Evolutionary conservation across 345 rosid species (phyloP), one percentile per base, ranked within the genome.

Genomic region (Syzygium aqueum): DNA sequence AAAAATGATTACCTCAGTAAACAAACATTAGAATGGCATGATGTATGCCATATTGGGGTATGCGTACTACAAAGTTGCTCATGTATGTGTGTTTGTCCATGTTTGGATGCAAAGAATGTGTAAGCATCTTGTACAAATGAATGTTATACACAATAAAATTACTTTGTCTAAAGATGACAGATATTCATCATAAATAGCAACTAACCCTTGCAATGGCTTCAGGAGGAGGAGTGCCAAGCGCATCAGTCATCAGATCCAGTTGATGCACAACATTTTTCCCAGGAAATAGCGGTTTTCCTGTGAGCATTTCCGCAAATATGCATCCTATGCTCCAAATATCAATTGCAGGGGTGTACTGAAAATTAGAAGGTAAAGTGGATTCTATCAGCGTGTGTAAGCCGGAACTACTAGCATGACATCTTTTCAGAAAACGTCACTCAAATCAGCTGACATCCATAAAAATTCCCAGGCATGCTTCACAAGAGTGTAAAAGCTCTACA

Each of bases 241-340:
- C 90, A 92, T 97, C 99, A 88, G 98, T 97, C 97, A 97, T 97
- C 53, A 97, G 95, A 93, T 97, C 99, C 91, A 97, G 91, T 46
- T 97, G 98, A 88, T 97, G 99, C 88, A 95, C 99, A 91, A 97
- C 98, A 89, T 97, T 97, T 92, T 94, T 95, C 86, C 99, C 99
- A 50, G 99, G 99, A 92, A 97, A 97, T 86, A 97, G 88, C 67
- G 99, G 99, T 90, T 93, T 95, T 85, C 99, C 99, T 84, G 95
- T 88, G 89, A 97, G 98, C 98, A 97, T 93, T 93, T 97, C 99
- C 40, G 99, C 99, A 89, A 97, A 97, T 89, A 96, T 97, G 92
- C 99, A 97, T 90, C 99, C 99, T 84, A 97, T 93, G 93, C 99
- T 97, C 99, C 99, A 97, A 56, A 94, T 95, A 90, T 97, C 99